phyloP scores from a whole-genome alignment of 129 eudicot species.

The Artemisia tridentata region DNA sequence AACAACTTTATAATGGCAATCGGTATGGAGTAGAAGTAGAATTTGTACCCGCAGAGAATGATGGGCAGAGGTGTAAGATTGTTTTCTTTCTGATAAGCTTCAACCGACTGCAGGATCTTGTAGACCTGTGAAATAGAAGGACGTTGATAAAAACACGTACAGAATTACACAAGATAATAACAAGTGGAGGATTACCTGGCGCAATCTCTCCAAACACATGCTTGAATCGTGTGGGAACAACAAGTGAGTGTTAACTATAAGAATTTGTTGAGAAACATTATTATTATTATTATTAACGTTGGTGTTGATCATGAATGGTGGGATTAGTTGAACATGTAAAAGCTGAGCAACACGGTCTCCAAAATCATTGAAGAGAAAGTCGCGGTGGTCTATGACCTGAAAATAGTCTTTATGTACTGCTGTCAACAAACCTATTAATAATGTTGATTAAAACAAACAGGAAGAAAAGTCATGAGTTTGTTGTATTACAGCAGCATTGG shows the following conservation, averaged over 20 bases:
- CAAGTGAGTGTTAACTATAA: conserved; percentile 53
- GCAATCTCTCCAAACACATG: conserved; percentile 77
- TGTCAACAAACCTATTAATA: conserved; percentile 40
- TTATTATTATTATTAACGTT: conserved; percentile 8
- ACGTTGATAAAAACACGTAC: background rate
- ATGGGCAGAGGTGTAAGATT: conserved; percentile 84
- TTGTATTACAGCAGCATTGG: no score
- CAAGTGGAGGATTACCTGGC: conserved; percentile 48
- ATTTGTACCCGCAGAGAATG: conserved; percentile 79
- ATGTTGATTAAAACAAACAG: background rate
- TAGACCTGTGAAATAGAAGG: conserved; percentile 41
- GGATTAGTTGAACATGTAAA: conserved; percentile 41
- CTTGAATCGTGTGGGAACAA: conserved; percentile 57
- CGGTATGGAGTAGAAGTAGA: background rate
- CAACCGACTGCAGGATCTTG: conserved; percentile 85
- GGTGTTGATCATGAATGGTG: conserved; percentile 23
- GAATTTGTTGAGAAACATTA: conserved; percentile 29
- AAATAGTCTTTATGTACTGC: conserved; percentile 52
- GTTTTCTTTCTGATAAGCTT: conserved; percentile 83
- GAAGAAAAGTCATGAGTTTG: no score
- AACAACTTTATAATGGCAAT: background rate
- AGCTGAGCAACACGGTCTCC: conserved; percentile 68
- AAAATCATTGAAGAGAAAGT: conserved; percentile 47
- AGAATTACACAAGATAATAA: background rate
- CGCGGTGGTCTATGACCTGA: conserved; percentile 42